Conservation (phyloP, 768 basidiomycete genomes). For the Glaciozyma martinii region DNA sequence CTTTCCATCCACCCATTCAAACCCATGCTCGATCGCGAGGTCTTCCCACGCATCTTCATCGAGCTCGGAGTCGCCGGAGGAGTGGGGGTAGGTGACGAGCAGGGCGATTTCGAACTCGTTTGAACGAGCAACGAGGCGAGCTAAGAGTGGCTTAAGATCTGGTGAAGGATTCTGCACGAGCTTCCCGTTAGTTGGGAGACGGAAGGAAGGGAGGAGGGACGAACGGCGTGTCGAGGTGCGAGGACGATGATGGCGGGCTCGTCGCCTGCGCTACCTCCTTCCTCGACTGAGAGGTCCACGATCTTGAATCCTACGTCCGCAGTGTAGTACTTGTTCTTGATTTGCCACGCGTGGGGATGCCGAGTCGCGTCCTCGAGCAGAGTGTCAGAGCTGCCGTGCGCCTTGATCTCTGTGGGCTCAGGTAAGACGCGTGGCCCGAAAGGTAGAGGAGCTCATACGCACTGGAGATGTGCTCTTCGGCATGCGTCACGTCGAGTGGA, state of each 20-base stretch:
- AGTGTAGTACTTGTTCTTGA: constrained; percentile 9
- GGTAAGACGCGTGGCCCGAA: neutral
- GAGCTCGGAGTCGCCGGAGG: too few relatives aligned
- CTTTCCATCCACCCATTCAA: neutral
- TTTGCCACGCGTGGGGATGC: neutral
- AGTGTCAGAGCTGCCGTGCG: neutral
- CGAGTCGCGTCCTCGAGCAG: neutral
- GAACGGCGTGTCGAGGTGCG: neutral
- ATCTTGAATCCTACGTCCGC: neutral
- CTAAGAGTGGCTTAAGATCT: neutral
- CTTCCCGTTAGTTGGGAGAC: neutral
- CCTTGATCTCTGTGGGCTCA: neutral
- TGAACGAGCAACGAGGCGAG: neutral
- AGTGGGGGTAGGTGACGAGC: neutral
- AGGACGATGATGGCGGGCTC: constrained; percentile 3
- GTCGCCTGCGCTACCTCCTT: neutral
- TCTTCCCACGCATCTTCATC: constrained; percentile 3
- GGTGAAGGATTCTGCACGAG: neutral
- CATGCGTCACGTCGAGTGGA: neutral
- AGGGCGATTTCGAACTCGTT: constrained; percentile 3
- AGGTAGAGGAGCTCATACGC: neutral
- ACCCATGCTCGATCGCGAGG: neutral
- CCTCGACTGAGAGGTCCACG: neutral
- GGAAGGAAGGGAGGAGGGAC: neutral
- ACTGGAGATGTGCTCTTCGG: neutral